Base-by-base conservation (phyloP, 495 filamentous ascomycete species). In the Trichoderma asperelloides region DNA sequence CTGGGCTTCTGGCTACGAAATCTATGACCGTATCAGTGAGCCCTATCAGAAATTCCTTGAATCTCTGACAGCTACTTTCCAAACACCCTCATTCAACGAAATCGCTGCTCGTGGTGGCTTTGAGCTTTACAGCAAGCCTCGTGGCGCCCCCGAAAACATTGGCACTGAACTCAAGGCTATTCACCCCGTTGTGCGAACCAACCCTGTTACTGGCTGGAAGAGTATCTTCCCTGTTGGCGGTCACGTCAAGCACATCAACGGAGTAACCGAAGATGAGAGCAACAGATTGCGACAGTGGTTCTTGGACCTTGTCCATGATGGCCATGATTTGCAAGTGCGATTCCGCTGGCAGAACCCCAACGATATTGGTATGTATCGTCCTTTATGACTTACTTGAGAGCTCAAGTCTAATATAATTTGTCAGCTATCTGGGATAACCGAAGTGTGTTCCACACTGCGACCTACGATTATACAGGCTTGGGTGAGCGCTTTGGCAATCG, bases 161-260 rank as follows among this genome's bases (percentile, higher is more conserved):
- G 90, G 88, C 28, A 75, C 74, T 0, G 82, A 83, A 37, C 74
- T 92, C 5, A 81, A 72, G 21, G 86, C 88, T 0, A 73, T 86
- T 16, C 89, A 93, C 67, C 87, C 88, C 0, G 85, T 92, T 2
- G 80, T 92, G 18, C 84, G 90, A 12, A 92, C 89, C 12, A 91
- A 93, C 69, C 91, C 91, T 0, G 86, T 92, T 0, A 91, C 89
- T 0, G 89, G 89, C 0, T 92, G 90, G 89, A 92, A 93, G 72
- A 82, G 77, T 23, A 75, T 93, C 23, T 92, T 86, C 71, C 85
- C 84, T 7, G 81, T 88, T 51, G 87, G 87, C 39, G 78, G 80
- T 15, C 88, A 90, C 71, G 79, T 85, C 9, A 77, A 81, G 63
- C 78, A 84, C 28, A 88, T 92, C 74, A 88, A 91, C 72, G 89